Evolutionary conservation across 1,139 yeast species (phyloP), one percentile per base, ranked within the genome.

Genomic region (Blastobotrys persicus): DNA sequence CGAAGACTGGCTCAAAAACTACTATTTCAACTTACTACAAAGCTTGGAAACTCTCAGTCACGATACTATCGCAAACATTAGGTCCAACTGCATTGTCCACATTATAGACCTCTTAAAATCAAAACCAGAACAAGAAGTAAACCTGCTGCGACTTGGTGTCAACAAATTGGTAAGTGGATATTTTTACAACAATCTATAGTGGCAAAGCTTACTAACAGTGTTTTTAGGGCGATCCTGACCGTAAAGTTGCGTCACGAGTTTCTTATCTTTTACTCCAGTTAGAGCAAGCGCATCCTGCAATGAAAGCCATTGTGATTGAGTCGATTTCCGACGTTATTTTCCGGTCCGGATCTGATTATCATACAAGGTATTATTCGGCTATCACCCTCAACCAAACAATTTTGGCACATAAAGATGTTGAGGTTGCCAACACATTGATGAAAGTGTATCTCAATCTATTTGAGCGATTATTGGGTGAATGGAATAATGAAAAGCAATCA

Each of bases 121-220:
- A 13, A 92, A 91, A 66, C 98, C 99, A 2, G 99, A 92, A 71
- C 98, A 94, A 72, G 99, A 92, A 69, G 95, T 85, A 45, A 92
- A 94, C 66, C 74, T 94, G 57, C 75, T 92, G 60, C 79, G 92
- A 59, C 75, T 94, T 51, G 96, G 96, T 46, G 94, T 89, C 44
- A 92, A 94, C 68, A 92, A 92, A 66, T 75, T 92, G 45, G 41
- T 37, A 37, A 37, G 41, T 12, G 14, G n/a, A 6, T n/a, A n/a
- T n/a, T n/a, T n/a, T n/a, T n/a, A n/a, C n/a, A n/a, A n/a, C n/a
- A n/a, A n/a, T n/a, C n/a, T n/a, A n/a, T n/a, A n/a, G n/a, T n/a
- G n/a, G n/a, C n/a, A 9, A 23, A 23, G 5, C 7, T 34, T 37
- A 37, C 28, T 37, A 37, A 37, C 41, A 4, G n/a, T 37, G 19